Evolutionary conservation across 1,139 yeast species (phyloP).

Genomic region (Magnusiomyces fungicola): DNA sequence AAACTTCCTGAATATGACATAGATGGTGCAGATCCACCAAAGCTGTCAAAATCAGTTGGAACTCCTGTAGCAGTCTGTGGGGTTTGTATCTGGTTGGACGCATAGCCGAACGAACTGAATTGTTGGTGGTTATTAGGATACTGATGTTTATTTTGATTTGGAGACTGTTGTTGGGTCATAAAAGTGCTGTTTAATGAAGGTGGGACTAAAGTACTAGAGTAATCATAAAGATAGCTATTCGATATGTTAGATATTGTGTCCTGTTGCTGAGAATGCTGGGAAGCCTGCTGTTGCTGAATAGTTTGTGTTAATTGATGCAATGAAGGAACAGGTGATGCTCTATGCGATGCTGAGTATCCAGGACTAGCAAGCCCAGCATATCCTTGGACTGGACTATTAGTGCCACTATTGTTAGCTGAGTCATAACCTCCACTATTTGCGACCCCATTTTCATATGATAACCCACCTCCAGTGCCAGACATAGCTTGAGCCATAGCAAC

Average conservation of each 20-base stretch:
- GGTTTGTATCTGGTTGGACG: no score
- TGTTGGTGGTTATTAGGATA: neutral
- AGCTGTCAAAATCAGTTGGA: no score
- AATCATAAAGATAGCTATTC: neutral
- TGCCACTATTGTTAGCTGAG: neutral
- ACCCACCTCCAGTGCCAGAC: conserved; percentile 1
- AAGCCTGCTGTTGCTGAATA: neutral
- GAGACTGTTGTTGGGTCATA: conserved; percentile 8
- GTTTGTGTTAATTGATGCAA: neutral
- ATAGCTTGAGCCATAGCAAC: conserved; percentile 27
- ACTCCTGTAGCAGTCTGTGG: no score
- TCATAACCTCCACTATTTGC: no score
- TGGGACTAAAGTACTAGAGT: neutral
- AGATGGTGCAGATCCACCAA: no score
- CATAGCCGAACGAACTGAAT: no score
- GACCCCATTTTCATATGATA: neutral
- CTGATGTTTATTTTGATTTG: neutral
- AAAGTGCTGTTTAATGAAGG: neutral
- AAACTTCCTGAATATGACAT: no score
- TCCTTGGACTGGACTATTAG: neutral
- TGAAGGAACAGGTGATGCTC: neutral
- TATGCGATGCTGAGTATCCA: neutral
- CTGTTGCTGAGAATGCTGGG: no score
- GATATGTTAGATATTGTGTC: neutral
- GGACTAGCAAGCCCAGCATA: neutral